Conservation (phyloP, 768 basidiomycete genomes). For the Trametes sanguinea region DNA sequence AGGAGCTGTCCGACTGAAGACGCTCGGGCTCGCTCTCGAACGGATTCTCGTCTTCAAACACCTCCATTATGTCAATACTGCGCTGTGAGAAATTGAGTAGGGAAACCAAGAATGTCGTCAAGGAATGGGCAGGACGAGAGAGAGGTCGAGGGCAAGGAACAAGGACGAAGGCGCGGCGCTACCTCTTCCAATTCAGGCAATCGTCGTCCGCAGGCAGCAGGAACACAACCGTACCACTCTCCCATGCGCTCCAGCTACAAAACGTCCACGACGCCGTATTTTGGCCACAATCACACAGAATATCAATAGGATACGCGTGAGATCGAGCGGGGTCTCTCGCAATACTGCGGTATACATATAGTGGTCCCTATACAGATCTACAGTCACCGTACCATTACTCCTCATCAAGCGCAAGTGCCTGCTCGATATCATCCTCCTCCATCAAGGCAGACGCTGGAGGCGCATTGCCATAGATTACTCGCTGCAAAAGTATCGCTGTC, state of each 20-base stretch:
- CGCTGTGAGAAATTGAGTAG: not conserved
- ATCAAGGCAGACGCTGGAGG: constrained; percentile 55
- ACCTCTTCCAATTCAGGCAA: too few species aligned
- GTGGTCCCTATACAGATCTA: too few species aligned
- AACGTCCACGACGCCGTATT: too few species aligned
- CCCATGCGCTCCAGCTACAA: too few species aligned
- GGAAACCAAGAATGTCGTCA: not conserved
- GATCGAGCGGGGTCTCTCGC: too few species aligned
- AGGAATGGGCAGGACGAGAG: not conserved
- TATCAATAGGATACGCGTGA: too few species aligned
- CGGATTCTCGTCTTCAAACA: constrained; percentile 45
- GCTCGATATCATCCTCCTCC: constrained; percentile 70
- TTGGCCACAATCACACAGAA: too few species aligned
- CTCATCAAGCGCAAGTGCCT: constrained; percentile 68
- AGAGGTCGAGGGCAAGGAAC: not conserved
- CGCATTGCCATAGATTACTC: constrained; percentile 70
- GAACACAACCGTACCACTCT: too few species aligned
- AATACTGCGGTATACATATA: too few species aligned
- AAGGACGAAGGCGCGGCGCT: too few species aligned
- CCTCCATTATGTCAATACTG: constrained; percentile 31
- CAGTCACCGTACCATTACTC: constrained; percentile 38
- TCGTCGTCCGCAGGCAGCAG: too few species aligned
- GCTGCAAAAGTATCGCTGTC: constrained; percentile 70
- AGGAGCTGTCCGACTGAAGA: constrained; percentile 48
- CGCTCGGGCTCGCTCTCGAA: constrained; percentile 40